Percentiles rank a stretch among this genome's conserved stretches.
These are phyloP conservation scores for Neoboletus brunneissimus DNA, from an alignment of 768 basidiomycete species.

Conservation along the genomic window DNA sequence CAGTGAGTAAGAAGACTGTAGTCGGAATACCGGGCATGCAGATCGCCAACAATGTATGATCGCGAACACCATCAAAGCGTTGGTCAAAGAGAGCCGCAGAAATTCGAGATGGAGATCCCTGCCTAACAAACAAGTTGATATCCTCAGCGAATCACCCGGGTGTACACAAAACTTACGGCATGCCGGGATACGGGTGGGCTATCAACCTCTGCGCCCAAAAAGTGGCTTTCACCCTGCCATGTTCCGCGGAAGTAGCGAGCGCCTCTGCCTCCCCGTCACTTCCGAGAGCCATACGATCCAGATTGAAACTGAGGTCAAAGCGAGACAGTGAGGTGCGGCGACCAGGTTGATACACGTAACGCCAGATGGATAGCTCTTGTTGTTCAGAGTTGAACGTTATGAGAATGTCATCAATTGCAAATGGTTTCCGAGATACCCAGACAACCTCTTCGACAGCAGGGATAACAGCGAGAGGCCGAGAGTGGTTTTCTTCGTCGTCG, in stretches of 20 bases:
- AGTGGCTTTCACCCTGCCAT: conserved; percentile 65
- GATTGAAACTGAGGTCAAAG: conserved; percentile 55
- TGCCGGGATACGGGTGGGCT: conserved; percentile 43
- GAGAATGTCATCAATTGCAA: conserved; percentile 45
- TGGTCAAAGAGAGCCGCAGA: conserved; percentile 61
- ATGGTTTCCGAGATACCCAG: conserved; percentile 50
- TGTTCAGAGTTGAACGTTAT: conserved; percentile 59
- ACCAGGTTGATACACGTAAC: conserved; percentile 56
- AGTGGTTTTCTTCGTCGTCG: conserved; percentile 54
- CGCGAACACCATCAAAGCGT: conserved; percentile 53
- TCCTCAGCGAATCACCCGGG: not conserved
- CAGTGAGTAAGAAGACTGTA: conserved; percentile 48
- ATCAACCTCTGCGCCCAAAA: conserved; percentile 71
- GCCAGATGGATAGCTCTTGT: conserved; percentile 62
- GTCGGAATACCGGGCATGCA: conserved; percentile 48
- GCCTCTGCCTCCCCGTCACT: conserved; percentile 44
- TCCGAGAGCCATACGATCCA: conserved; percentile 70
- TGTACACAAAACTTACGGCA: conserved; percentile 45
- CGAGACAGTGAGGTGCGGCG: conserved; percentile 45
- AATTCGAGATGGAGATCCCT: conserved; percentile 32
- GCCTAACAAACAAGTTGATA: conserved; percentile 13
- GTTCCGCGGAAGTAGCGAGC: conserved; percentile 43
- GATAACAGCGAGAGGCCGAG: conserved; percentile 51
- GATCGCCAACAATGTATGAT: conserved; percentile 54
- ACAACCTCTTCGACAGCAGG: conserved; percentile 64